Conservation (phyloP, 129 eudicot genomes). For the Rutidosis leptorrhynchoides region DNA sequence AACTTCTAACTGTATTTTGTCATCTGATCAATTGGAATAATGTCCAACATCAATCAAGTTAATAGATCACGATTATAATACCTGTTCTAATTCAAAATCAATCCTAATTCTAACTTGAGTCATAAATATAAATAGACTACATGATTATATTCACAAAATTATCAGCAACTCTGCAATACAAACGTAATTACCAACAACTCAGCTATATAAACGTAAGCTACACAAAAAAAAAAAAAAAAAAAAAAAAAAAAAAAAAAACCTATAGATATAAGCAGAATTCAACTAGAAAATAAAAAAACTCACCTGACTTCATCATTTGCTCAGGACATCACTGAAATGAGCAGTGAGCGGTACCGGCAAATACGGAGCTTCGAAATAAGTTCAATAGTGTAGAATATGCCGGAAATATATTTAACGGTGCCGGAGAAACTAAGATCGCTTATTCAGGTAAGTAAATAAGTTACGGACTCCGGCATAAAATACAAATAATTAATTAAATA, state of each 20-base stretch:
- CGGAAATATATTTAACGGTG: constrained; percentile 23
- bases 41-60: no score
- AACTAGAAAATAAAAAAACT: not conserved
- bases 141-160: not conserved
- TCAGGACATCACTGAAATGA: constrained; percentile 4
- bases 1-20: no score
- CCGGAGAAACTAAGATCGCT: constrained; percentile 23
- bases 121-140: constrained; percentile 6
- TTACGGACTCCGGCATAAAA: not conserved
- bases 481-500: no score
- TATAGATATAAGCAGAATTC: not conserved
- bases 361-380: constrained; percentile 1
- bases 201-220: no score
- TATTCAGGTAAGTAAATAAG: not conserved
- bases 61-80: no score
- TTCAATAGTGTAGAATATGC: not conserved
- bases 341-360: not conserved
- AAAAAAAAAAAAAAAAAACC: constrained; percentile 15
- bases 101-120: not conserved
- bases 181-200: not conserved
- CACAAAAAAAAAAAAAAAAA: no score
- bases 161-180: constrained; percentile 15
- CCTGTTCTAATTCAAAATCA: not conserved
- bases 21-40: no score
- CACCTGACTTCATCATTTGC: constrained; percentile 38